These are phyloP conservation scores for Astrephomene gubernaculifera DNA, from an alignment of 139 green algal species.

Conservation along the genomic window DNA sequence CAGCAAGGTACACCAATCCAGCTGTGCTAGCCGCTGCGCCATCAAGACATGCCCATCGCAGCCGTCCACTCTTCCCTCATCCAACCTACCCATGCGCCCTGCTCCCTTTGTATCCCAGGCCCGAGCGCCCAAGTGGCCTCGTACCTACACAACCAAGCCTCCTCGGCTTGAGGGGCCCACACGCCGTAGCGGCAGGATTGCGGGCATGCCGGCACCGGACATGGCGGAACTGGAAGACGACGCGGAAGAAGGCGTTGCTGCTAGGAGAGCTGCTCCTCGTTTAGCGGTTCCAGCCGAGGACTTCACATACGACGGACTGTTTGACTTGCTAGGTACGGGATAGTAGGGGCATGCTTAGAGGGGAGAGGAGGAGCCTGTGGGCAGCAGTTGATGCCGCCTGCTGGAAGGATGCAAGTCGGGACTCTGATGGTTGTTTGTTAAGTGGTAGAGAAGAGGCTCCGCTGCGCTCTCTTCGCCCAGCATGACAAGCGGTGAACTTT, in stretches of 20 bases:
- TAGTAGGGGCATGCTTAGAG: background rate
- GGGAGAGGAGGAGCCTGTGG: background rate
- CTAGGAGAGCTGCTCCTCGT: background rate
- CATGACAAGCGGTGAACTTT: background rate
- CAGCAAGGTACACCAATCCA: background rate
- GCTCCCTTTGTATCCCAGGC: background rate
- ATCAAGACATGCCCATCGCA: background rate
- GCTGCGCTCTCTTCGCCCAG: background rate
- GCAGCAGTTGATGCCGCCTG: background rate
- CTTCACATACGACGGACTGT: background rate
- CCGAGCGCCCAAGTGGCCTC: background rate
- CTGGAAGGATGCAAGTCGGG: background rate
- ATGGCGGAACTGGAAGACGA: constrained; percentile 14
- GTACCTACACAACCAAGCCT: background rate
- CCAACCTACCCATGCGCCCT: background rate
- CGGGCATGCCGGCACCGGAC: background rate
- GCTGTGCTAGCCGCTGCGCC: too few relatives aligned
- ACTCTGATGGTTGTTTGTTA: background rate
- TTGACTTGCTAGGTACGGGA: constrained; percentile 1
- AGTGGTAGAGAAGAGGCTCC: background rate
- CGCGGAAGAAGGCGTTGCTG: background rate
- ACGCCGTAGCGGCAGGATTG: background rate
- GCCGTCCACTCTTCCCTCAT: background rate
- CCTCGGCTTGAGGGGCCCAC: background rate
- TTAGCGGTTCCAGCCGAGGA: too few relatives aligned